phyloP scores from a whole-genome alignment of 352 stramenopile genomes.

The Phytophthora vignae region DNA sequence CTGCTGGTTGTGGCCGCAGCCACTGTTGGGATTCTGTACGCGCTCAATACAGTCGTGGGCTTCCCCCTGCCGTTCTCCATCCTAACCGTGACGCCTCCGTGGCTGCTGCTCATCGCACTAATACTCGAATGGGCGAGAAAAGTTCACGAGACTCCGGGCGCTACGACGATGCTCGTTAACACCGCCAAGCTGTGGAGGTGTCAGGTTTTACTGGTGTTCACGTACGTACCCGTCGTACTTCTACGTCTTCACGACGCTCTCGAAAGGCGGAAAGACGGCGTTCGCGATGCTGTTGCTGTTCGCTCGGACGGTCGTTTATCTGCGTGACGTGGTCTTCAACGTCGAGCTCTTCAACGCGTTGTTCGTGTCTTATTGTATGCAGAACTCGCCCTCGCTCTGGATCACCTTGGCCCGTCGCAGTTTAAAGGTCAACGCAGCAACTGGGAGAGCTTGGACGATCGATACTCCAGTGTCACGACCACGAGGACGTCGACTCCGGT shows the following conservation, averaged over 20 bases:
- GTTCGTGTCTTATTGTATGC: constrained; percentile 31
- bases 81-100: not conserved
- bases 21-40: not conserved
- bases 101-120: not conserved
- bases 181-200: not conserved
- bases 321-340: constrained; percentile 20
- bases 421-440: too few relatives aligned
- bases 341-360: constrained; percentile 30
- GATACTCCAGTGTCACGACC: not conserved
- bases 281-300: constrained; percentile 5
- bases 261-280: not conserved
- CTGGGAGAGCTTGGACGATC: not conserved
- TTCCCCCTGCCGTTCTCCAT: not conserved
- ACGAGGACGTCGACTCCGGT: not conserved
- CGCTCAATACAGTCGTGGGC: not conserved
- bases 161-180: not conserved
- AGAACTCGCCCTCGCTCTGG: constrained; percentile 24
- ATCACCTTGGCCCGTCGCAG: too few relatives aligned
- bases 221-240: constrained; percentile 41
- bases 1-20: not conserved
- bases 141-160: not conserved
- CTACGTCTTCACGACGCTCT: constrained; percentile 26
- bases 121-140: not conserved
- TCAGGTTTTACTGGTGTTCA: constrained; percentile 11
- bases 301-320: constrained; percentile 1